Conservation (phyloP, 805 yeast species). For the Myxozyma geophila region DNA sequence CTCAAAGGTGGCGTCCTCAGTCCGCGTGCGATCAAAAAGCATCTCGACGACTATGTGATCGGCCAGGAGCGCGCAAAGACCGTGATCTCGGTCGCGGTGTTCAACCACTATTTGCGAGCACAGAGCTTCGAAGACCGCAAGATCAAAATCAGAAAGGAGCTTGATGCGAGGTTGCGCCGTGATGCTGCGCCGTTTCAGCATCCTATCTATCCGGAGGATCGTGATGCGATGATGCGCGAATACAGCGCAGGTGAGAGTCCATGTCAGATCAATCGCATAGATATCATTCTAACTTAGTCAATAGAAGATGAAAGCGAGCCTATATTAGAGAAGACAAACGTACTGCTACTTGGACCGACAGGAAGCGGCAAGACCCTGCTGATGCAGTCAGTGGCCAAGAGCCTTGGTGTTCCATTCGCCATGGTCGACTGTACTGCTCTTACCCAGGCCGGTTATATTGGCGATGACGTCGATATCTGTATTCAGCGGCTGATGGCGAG, state of each 20-base stretch:
- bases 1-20: constrained; percentile 4
- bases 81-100: constrained; percentile 65
- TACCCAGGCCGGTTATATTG: constrained; percentile 69
- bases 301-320: constrained; percentile 50
- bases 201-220: constrained; percentile 14
- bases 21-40: constrained; percentile 48
- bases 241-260: background rate
- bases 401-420: constrained; percentile 59
- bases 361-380: constrained; percentile 66
- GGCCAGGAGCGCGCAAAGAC: constrained; percentile 63
- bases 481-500: constrained; percentile 56
- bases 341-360: constrained; percentile 61
- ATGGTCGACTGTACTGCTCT: constrained; percentile 66
- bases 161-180: constrained; percentile 21
- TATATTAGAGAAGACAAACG: constrained; percentile 57
- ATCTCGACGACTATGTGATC: constrained; percentile 57
- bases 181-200: constrained; percentile 19
- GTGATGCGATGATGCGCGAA: constrained; percentile 4
- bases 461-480: constrained; percentile 65
- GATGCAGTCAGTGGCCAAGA: constrained; percentile 58
- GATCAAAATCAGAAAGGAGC: constrained; percentile 12
- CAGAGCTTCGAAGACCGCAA: constrained; percentile 28
- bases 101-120: constrained; percentile 57
- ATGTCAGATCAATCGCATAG: background rate
- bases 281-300: background rate